Percentiles rank a stretch among this genome's conserved stretches.
Evolutionary conservation across 371 early-diverging fungal species (phyloP).

Genomic region (Mucor velutinosus): DNA sequence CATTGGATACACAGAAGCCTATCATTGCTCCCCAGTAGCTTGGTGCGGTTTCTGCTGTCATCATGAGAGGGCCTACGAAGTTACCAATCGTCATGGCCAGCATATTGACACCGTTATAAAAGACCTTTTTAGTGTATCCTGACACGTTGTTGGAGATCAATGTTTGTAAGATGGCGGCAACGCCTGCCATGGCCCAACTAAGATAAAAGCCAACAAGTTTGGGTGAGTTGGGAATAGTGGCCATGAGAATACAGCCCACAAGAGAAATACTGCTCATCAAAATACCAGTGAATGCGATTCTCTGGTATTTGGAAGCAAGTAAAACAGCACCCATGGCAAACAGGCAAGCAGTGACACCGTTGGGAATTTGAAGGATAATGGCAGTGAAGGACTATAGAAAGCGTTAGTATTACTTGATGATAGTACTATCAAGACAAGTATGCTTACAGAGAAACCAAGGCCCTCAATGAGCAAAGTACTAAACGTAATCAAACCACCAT

Average conservation of each 20-base stretch:
- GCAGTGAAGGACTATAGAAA: slow-evolving; percentile 15
- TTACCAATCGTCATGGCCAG: slow-evolving; percentile 30
- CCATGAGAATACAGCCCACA: slow-evolving; percentile 23
- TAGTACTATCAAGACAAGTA: background rate
- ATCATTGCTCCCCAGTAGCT: slow-evolving; percentile 22
- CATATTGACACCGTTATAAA: slow-evolving; percentile 25
- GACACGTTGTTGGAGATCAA: slow-evolving; percentile 25
- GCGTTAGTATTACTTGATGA: background rate
- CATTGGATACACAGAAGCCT: slow-evolving; percentile 22
- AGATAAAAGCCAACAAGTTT: slow-evolving; percentile 29
- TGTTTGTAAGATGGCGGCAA: slow-evolving; percentile 14
- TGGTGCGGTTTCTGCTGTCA: slow-evolving; percentile 25
- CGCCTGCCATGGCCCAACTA: slow-evolving; percentile 24
- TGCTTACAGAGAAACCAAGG: slow-evolving; percentile 43
- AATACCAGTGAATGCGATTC: slow-evolving; percentile 13
- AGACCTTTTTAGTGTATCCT: slow-evolving; percentile 29
- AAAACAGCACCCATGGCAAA: slow-evolving; percentile 15
- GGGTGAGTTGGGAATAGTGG: slow-evolving; percentile 14
- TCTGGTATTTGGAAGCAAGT: slow-evolving; percentile 2
- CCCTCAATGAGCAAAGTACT: slow-evolving; percentile 34
- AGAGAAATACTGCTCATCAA: slow-evolving; percentile 1
- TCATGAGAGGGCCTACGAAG: slow-evolving; percentile 30
- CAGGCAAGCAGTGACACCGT: slow-evolving; percentile 19
- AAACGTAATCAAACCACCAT: slow-evolving; percentile 40
- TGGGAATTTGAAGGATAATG: slow-evolving; percentile 33